These are phyloP conservation scores for Salpingoeca rosetta DNA, from an alignment of 78 protist species.

Conservation along the genomic window DNA sequence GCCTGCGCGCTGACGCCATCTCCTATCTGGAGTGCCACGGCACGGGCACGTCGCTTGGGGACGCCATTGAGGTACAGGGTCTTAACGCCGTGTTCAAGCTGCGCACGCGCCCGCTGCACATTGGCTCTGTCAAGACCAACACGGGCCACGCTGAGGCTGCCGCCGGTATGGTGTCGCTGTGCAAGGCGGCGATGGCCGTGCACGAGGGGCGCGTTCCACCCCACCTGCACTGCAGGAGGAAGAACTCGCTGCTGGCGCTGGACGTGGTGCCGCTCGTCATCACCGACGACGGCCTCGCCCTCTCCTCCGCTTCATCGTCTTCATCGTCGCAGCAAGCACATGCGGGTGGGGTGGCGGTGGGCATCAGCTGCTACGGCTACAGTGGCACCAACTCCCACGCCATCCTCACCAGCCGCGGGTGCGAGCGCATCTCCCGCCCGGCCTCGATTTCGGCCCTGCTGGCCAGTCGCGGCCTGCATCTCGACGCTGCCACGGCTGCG, in stretches of 20 bases:
- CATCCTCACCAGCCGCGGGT: conserved; percentile 19
- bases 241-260: no score
- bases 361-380: conserved; percentile 65
- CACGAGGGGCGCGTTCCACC: neutral
- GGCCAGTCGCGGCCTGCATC: no score
- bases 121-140: conserved; percentile 47
- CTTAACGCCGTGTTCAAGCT: conserved; percentile 22
- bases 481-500: no score
- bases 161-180: conserved; percentile 24
- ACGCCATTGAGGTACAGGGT: conserved; percentile 38
- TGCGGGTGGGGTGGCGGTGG: no score
- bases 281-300: no score
- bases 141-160: conserved; percentile 62
- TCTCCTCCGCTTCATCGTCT: no score
- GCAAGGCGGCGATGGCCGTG: neutral
- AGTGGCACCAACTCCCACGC: conserved; percentile 70
- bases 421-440: no score
- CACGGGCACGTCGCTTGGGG: conserved; percentile 74
- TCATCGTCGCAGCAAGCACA: no score
- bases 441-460: no score
- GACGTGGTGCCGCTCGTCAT: no score
- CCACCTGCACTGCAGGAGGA: conserved; percentile 3
- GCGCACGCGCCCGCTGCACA: conserved; percentile 16
- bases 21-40: conserved; percentile 66
- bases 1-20: conserved; percentile 6